Evolutionary conservation across 495 filamentous ascomycete species (phyloP).

Genomic region (Lepidopterella palustris): DNA sequence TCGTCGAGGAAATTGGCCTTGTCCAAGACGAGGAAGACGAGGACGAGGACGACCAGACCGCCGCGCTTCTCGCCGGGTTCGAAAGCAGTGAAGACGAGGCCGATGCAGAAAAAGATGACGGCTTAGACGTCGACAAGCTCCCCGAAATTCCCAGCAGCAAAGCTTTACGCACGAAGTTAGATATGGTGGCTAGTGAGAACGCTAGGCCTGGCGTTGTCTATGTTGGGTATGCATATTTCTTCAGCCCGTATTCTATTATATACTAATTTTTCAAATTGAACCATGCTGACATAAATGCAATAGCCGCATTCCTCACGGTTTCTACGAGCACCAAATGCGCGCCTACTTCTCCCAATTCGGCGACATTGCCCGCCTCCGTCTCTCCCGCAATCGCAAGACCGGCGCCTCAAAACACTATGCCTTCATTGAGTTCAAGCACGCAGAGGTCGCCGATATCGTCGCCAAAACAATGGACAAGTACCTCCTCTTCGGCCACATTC

Average conservation of each 20-base stretch:
- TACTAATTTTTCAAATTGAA: background rate
- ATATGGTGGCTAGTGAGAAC: slow-evolving; percentile 39
- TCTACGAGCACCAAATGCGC: slow-evolving; percentile 94
- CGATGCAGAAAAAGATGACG: slow-evolving; percentile 54
- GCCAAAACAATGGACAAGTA: slow-evolving; percentile 97
- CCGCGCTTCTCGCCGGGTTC: slow-evolving; percentile 66
- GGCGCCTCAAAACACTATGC: slow-evolving; percentile 86
- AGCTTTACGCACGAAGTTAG: slow-evolving; percentile 55
- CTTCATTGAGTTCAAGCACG: slow-evolving; percentile 80
- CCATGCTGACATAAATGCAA: slow-evolving; percentile 28
- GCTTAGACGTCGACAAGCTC: slow-evolving; percentile 46
- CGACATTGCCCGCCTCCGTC: slow-evolving; percentile 67
- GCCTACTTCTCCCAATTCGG: slow-evolving; percentile 96
- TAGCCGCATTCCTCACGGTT: slow-evolving; percentile 81
- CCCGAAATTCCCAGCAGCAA: slow-evolving; percentile 44
- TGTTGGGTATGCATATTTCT: slow-evolving; percentile 50
- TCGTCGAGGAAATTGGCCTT: slow-evolving; percentile 30
- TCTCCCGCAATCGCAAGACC: slow-evolving; percentile 85
- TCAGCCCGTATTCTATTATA: background rate
- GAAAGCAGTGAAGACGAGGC: slow-evolving; percentile 58
- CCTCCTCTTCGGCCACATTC: slow-evolving; percentile 83
- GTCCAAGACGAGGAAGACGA: slow-evolving; percentile 22
- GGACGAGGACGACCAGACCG: slow-evolving; percentile 52
- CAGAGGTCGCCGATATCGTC: slow-evolving; percentile 77
- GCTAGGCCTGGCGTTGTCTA: slow-evolving; percentile 75